Evolutionary conservation across 2,329 filamentous ascomycete species (phyloP).

Genomic region (Fusarium bulbicola): DNA sequence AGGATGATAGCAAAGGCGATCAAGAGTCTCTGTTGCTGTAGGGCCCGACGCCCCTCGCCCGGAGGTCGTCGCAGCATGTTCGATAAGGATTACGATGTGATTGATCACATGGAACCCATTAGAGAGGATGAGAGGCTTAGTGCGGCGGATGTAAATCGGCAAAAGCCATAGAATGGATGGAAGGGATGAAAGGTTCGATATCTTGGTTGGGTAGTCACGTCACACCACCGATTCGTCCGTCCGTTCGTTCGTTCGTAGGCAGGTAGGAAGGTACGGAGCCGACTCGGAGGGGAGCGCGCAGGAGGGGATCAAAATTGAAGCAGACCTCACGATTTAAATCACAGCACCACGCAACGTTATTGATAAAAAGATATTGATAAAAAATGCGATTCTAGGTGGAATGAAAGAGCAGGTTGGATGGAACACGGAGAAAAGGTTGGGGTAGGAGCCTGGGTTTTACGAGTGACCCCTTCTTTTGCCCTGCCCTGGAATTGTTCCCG

Average conservation of each 20-base stretch:
- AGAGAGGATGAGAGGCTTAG: slow-evolving; percentile 3
- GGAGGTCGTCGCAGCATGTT: slow-evolving; percentile 72
- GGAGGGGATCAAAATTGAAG: not conserved
- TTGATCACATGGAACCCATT: slow-evolving; percentile 41
- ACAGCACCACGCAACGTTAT: not conserved
- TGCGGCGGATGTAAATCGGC: slow-evolving; percentile 18
- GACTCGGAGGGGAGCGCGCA: slow-evolving; percentile 11
- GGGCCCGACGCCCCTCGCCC: slow-evolving; percentile 63
- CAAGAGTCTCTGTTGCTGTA: slow-evolving; percentile 57
- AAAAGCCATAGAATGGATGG: slow-evolving; percentile 27
- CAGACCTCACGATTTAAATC: not conserved
- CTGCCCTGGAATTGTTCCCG: slow-evolving; percentile 19
- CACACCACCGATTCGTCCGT: slow-evolving; percentile 25
- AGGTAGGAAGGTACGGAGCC: slow-evolving; percentile 27
- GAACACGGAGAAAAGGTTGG: slow-evolving; percentile 29
- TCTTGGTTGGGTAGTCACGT: slow-evolving; percentile 38
- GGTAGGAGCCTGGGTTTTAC: slow-evolving; percentile 24
- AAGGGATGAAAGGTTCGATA: not conserved
- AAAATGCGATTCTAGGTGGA: not conserved
- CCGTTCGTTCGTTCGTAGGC: not conserved
- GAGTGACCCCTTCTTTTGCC: slow-evolving; percentile 24
- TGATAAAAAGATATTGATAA: not conserved
- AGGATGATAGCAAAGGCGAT: slow-evolving; percentile 67
- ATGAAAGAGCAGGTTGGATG: slow-evolving; percentile 5
- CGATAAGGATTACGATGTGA: slow-evolving; percentile 16